These are phyloP conservation scores for Neurospora sp. DNA, from an alignment of 495 filamentous ascomycete species.

Conservation along the genomic window DNA sequence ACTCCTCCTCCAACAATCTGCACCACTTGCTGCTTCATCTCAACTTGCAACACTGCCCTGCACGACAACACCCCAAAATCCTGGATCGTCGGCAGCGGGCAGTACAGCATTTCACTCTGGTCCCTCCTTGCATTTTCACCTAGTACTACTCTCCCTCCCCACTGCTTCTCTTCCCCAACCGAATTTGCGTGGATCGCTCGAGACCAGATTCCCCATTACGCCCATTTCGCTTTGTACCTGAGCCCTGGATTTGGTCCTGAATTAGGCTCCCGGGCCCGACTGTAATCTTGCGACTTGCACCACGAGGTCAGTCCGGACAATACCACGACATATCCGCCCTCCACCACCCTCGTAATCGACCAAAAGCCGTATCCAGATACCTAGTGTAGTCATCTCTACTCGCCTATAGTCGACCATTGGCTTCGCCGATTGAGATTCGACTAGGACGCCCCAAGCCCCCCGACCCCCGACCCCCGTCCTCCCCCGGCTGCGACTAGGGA, in stretches of 20 bases:
- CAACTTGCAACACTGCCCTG: not conserved
- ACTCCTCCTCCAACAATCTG: not conserved
- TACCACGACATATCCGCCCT: not conserved
- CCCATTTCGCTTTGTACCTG: not conserved
- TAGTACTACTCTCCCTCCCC: not conserved
- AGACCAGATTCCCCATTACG: not conserved
- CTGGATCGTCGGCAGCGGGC: not conserved
- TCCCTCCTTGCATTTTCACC: not conserved
- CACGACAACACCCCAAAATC: not conserved
- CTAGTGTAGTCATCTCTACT: not conserved
- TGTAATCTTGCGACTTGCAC: not conserved
- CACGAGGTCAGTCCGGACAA: not conserved
- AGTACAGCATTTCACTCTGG: not conserved
- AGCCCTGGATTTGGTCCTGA: not conserved
- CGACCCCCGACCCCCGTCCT: not conserved
- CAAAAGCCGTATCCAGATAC: not conserved
- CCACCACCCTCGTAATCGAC: not conserved
- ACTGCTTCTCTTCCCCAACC: not conserved
- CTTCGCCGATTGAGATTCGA: not conserved
- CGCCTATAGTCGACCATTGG: not conserved
- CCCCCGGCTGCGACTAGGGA: not conserved
- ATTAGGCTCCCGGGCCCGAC: not conserved
- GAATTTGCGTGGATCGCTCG: not conserved
- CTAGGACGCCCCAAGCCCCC: not conserved
- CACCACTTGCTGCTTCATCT: not conserved